phyloP scores from a whole-genome alignment of 257 asterid species.

The Perilla frutescens region DNA sequence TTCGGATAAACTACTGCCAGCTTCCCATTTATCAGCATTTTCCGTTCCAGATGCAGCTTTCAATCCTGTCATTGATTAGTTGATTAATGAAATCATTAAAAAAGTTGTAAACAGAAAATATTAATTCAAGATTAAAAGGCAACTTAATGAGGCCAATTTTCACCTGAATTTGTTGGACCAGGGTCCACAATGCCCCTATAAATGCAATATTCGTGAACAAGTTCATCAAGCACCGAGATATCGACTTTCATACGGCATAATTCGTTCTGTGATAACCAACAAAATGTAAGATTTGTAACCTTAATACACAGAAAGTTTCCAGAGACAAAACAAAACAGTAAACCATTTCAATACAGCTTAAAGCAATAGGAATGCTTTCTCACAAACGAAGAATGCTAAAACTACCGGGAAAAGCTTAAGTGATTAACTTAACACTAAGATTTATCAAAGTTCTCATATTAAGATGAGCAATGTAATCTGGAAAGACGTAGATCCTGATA shows the following conservation, averaged over 20 bases:
- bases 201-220: slow-evolving; percentile 89
- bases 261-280: slow-evolving; percentile 77
- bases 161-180: slow-evolving; percentile 50
- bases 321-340: slow-evolving; percentile 12
- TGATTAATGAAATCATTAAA: slow-evolving; percentile 16
- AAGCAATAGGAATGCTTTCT: slow-evolving; percentile 10
- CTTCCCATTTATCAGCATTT: slow-evolving; percentile 49
- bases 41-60: slow-evolving; percentile 41
- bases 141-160: slow-evolving; percentile 27
- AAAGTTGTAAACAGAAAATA: slow-evolving; percentile 12
- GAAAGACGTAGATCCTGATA: neutral
- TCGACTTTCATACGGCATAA: slow-evolving; percentile 86
- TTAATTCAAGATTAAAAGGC: neutral
- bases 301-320: slow-evolving; percentile 16
- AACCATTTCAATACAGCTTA: slow-evolving; percentile 20
- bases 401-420: neutral
- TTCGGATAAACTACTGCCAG: slow-evolving; percentile 55
- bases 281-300: slow-evolving; percentile 24
- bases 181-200: slow-evolving; percentile 89
- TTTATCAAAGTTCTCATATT: slow-evolving; percentile 6
- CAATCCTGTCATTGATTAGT: slow-evolving; percentile 44
- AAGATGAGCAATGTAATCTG: neutral
- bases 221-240: slow-evolving; percentile 78
- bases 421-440: neutral
- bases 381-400: too few species aligned